Conservation (phyloP, 768 basidiomycete species). For the Gymnopilus dilepis region DNA sequence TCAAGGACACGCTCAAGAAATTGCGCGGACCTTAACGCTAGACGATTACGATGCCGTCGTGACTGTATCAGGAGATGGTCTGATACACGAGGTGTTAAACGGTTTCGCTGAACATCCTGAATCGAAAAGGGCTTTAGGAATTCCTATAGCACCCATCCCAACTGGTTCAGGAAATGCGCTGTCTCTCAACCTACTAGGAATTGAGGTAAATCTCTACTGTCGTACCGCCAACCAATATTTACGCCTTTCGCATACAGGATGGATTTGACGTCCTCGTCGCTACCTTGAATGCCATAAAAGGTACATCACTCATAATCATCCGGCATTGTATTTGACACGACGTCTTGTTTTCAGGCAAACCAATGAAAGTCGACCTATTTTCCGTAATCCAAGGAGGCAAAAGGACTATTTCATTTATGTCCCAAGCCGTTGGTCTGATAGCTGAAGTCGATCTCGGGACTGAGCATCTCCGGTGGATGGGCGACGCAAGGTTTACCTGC, state of each 20-base stretch:
- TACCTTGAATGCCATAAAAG: conserved; percentile 82
- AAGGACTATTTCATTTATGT: conserved; percentile 77
- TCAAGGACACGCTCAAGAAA: conserved; percentile 66
- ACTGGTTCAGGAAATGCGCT: conserved; percentile 84
- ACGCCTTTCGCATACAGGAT: conserved; percentile 41
- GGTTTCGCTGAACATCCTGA: conserved; percentile 73
- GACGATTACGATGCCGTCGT: conserved; percentile 68
- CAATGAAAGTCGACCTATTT: conserved; percentile 78
- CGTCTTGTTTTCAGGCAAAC: conserved; percentile 50
- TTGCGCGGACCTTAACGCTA: conserved; percentile 60
- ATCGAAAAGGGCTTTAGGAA: conserved; percentile 61
- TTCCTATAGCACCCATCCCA: conserved; percentile 80
- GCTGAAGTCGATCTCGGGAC: conserved; percentile 86
- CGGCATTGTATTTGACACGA: too few species aligned
- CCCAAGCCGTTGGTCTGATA: conserved; percentile 82
- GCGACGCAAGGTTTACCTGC: conserved; percentile 74
- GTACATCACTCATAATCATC: conserved; percentile 37
- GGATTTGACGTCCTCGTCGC: conserved; percentile 73
- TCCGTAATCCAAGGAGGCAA: conserved; percentile 71
- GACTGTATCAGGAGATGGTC: conserved; percentile 81
- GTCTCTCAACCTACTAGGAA: conserved; percentile 75
- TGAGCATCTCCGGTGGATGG: conserved; percentile 86
- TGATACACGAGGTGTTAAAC: conserved; percentile 84
- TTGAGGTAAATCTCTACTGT: conserved; percentile 45
- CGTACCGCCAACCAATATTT: neutral